Conservation (phyloP, 805 yeast genomes). For the Candida coleopterorum region DNA sequence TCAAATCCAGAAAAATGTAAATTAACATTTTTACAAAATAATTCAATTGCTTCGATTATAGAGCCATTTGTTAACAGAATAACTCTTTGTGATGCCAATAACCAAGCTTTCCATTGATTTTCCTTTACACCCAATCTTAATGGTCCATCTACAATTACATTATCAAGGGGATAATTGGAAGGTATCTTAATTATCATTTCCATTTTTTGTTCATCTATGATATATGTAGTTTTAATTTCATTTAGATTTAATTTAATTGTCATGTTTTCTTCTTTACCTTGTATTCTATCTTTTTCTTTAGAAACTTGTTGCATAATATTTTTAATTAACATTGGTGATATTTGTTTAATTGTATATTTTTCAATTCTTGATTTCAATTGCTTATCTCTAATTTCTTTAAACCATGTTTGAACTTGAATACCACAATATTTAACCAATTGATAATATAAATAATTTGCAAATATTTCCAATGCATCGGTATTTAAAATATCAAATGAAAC, state of each 20-base stretch:
- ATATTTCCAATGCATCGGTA: constrained; percentile 18
- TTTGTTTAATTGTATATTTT: constrained; percentile 51
- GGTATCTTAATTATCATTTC: constrained; percentile 78
- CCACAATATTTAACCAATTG: constrained; percentile 48
- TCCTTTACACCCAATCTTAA: constrained; percentile 85
- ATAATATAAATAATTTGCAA: constrained; percentile 47
- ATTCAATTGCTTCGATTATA: constrained; percentile 59
- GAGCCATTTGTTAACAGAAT: constrained; percentile 73
- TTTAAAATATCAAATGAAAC: constrained; percentile 17
- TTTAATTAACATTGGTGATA: constrained; percentile 62
- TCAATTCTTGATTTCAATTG: constrained; percentile 59
- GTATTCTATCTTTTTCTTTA: constrained; percentile 30
- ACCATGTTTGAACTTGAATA: constrained; percentile 64
- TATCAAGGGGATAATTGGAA: constrained; percentile 67
- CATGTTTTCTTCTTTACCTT: constrained; percentile 39
- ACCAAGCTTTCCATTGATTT: constrained; percentile 92
- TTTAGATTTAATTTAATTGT: constrained; percentile 59
- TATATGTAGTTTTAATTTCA: constrained; percentile 68
- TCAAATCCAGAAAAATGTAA: constrained; percentile 90
- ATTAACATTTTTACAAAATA: constrained; percentile 69
- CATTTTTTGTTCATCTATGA: constrained; percentile 82
- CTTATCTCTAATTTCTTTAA: constrained; percentile 59
- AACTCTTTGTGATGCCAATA: constrained; percentile 82
- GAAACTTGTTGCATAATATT: constrained; percentile 53
- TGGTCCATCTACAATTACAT: constrained; percentile 72